phyloP scores from a whole-genome alignment of 257 asterid genomes.

The Nicotiana tabacum region DNA sequence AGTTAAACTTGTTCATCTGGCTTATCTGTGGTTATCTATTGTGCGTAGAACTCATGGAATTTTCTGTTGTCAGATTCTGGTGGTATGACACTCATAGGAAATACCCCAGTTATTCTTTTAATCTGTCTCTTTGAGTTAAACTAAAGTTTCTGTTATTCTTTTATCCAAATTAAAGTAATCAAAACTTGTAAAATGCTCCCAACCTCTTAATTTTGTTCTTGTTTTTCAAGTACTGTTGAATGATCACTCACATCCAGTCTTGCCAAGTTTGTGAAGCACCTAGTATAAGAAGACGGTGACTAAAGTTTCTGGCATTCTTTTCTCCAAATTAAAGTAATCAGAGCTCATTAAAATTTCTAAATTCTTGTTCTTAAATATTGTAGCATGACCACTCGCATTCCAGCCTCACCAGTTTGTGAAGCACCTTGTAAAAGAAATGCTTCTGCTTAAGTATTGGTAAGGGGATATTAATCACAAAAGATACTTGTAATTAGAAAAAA shows the following conservation, averaged over 20 bases:
- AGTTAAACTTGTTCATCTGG: neutral
- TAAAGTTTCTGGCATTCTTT: neutral
- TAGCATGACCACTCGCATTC: neutral
- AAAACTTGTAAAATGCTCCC: neutral
- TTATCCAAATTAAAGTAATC: neutral
- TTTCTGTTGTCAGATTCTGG: neutral
- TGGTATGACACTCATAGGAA: neutral
- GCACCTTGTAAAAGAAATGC: neutral
- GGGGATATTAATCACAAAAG: neutral
- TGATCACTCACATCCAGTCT: neutral
- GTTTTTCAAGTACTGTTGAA: neutral
- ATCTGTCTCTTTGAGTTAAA: neutral
- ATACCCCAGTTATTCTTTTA: neutral
- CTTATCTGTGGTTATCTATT: neutral
- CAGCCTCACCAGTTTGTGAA: neutral
- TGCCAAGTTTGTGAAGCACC: neutral
- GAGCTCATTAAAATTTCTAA: neutral
- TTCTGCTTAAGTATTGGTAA: neutral
- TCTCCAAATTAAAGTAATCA: neutral
- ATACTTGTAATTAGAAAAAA: neutral
- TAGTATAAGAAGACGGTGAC: neutral
- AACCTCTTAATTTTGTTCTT: neutral
- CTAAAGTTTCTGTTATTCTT: neutral
- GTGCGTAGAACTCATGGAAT: neutral
- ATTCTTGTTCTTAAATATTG: neutral